A percentile compares a stretch with the other conserved stretches of the same genome.
phyloP scores from a whole-genome alignment of 371 early-diverging fungal genomes.

The Mucor lusitanicus region DNA sequence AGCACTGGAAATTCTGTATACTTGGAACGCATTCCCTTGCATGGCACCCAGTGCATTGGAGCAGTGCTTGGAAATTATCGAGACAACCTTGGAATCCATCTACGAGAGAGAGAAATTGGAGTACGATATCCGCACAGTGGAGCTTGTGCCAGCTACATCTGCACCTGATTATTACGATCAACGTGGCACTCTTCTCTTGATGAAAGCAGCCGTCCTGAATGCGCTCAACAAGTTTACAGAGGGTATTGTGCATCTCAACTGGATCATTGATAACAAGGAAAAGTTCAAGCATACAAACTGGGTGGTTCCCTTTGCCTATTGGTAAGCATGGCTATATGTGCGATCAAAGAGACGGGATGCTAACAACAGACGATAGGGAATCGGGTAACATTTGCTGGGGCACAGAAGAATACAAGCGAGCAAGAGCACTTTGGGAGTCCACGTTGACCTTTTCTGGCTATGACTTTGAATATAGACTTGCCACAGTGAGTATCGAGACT shows the following conservation, averaged over 20 bases:
- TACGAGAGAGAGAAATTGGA: constrained; percentile 54
- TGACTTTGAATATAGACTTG: constrained; percentile 60
- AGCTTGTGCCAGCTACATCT: constrained; percentile 40
- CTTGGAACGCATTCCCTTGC: constrained; percentile 61
- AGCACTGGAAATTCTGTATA: constrained; percentile 56
- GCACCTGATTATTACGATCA: constrained; percentile 52
- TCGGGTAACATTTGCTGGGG: constrained; percentile 60
- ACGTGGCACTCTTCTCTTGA: constrained; percentile 43
- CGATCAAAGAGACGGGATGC: background rate
- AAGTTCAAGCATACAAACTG: constrained; percentile 55
- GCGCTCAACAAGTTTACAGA: constrained; percentile 35
- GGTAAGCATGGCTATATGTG: constrained; percentile 27
- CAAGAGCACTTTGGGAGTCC: constrained; percentile 53
- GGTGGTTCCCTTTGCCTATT: constrained; percentile 64
- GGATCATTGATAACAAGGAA: constrained; percentile 60
- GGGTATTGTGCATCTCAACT: constrained; percentile 52
- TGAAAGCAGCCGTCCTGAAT: constrained; percentile 33
- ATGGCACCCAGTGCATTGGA: constrained; percentile 49
- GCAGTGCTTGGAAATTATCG: constrained; percentile 41
- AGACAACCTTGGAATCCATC: constrained; percentile 38
- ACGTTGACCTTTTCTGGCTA: constrained; percentile 49
- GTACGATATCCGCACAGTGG: constrained; percentile 47
- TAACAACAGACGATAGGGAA: constrained; percentile 35
- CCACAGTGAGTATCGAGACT: constrained; percentile 34
- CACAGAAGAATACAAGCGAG: constrained; percentile 48